Percentiles rank a stretch among this genome's conserved stretches.
These are phyloP conservation scores for Xylariaceae sp. DNA, from an alignment of 2,329 filamentous ascomycete species.

Conservation along the genomic window DNA sequence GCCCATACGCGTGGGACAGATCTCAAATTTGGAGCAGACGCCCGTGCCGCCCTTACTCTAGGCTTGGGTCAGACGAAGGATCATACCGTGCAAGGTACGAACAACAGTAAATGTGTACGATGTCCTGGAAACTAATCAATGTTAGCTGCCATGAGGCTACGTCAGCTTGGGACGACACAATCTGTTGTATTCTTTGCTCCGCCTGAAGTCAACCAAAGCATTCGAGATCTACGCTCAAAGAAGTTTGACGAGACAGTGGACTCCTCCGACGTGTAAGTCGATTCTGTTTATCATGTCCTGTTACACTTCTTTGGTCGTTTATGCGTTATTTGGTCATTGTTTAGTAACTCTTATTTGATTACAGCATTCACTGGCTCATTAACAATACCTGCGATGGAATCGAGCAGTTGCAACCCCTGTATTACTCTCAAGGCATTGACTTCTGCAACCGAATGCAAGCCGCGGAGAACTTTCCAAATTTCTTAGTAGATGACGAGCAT, in stretches of 20 bases:
- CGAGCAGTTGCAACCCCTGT: constrained; percentile 61
- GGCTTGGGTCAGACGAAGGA: constrained; percentile 62
- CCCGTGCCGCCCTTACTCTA: constrained; percentile 57
- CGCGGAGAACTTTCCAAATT: constrained; percentile 44
- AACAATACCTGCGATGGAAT: constrained; percentile 64
- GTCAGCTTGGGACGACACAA: constrained; percentile 59
- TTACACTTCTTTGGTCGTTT: too few relatives aligned
- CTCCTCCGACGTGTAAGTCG: constrained; percentile 50
- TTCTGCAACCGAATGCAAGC: constrained; percentile 61
- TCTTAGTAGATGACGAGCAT: constrained; percentile 39
- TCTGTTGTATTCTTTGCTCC: constrained; percentile 51
- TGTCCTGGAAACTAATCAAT: constrained; percentile 6
- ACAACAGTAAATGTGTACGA: not conserved
- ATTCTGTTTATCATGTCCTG: not conserved
- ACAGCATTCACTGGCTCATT: constrained; percentile 59
- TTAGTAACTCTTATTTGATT: not conserved
- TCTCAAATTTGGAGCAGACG: constrained; percentile 53
- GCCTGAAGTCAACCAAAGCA: constrained; percentile 64
- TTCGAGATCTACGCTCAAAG: constrained; percentile 50
- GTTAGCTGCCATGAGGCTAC: constrained; percentile 66
- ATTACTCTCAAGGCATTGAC: constrained; percentile 61
- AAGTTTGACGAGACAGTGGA: constrained; percentile 33
- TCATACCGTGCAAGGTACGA: constrained; percentile 59
- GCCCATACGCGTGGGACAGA: constrained; percentile 65
- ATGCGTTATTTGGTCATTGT: not conserved